A percentile compares a stretch with the other conserved stretches of the same genome.
These are phyloP conservation scores for Aristolochia californica DNA, from an alignment of 164 flowering plant genomes.

Conservation along the genomic window DNA sequence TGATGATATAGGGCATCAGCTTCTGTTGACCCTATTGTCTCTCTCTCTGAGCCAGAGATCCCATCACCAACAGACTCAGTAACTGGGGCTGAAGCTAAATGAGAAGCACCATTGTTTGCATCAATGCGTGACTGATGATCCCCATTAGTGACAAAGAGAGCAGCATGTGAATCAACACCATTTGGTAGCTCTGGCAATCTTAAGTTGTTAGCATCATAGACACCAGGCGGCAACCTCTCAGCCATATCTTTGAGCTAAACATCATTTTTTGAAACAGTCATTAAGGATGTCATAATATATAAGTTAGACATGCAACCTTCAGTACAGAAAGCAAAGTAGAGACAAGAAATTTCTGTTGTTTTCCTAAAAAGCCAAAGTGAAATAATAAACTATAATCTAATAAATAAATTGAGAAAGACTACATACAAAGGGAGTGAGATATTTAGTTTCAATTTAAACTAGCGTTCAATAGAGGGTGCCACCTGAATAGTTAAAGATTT, in stretches of 20 bases:
- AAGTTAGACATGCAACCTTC: not conserved
- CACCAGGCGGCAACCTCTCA: constrained; percentile 58
- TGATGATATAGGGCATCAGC: constrained; percentile 8
- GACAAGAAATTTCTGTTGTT: no score
- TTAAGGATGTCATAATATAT: not conserved
- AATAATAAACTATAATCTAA: not conserved
- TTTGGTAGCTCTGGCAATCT: constrained; percentile 31
- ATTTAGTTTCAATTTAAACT: no score
- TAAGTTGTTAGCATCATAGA: constrained; percentile 37
- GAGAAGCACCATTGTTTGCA: constrained; percentile 20
- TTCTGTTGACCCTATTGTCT: constrained; percentile 16
- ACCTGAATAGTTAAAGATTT: constrained; percentile 97
- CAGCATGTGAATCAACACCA: constrained; percentile 41
- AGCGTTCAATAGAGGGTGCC: not conserved
- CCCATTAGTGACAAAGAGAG: constrained; percentile 25
- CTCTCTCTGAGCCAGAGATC: constrained; percentile 9
- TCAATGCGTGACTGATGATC: constrained; percentile 32
- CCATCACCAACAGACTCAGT: constrained; percentile 21
- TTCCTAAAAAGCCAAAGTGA: not conserved
- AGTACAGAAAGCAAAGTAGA: no score
- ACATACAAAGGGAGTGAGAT: not conserved
- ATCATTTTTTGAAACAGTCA: not conserved
- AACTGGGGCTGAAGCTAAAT: constrained; percentile 21
- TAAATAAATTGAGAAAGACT: not conserved
- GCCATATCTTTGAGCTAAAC: constrained; percentile 68